Base-by-base conservation (phyloP, 2,329 filamentous ascomycete genomes). In the Truncatella angustata region DNA sequence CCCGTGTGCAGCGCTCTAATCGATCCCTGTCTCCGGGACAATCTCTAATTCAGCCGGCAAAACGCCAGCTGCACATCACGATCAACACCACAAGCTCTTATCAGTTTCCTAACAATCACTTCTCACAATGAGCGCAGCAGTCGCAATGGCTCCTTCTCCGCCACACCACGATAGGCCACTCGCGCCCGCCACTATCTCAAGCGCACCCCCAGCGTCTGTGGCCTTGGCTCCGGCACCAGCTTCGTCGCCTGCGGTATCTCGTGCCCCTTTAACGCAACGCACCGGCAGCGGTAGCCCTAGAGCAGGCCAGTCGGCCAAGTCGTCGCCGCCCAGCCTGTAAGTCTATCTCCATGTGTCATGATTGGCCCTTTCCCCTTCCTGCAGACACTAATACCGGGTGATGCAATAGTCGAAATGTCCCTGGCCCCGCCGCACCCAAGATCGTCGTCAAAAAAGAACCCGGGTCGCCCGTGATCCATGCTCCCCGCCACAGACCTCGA, bases 361-460 rank as follows among this genome's bases (percentile, higher is more conserved):
- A 35, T 24, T 11, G n/a, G 20, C 16, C 11, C 10, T 18, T 20
- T 5, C 51, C 45, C 16, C 36, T 14, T 45, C 21, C 60, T 52
- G 63, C 56, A 58, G 56, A 52, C 64, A 60, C 66, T 65, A 28
- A 44, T 66, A 63, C 59, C 65, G 18, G 53, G 16, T 16, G 16
- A 53, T 14, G 23, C 46, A 77, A 77, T 60, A 67, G 77, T 70
- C 79, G 78, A 73, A 77, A 72, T 76, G 80, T 68, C 71, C 74
- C 69, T 69, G 78, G 73, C 42, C 70, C 72, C 24, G 51, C 61
- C 9, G 63, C 56, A 43, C 89, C 90, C 36, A 92, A 90, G 73
- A 95, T 97, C 57, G 81, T 96, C 58, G 92, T 99, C 54, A 97
- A 97, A 79, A 97, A 97, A 73, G 94, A 99, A 71, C 92, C 92